Evolutionary conservation across 176 grass and related monocot species (phyloP), one percentile per base, ranked within the genome.

Genomic region (Phragmites australis): DNA sequence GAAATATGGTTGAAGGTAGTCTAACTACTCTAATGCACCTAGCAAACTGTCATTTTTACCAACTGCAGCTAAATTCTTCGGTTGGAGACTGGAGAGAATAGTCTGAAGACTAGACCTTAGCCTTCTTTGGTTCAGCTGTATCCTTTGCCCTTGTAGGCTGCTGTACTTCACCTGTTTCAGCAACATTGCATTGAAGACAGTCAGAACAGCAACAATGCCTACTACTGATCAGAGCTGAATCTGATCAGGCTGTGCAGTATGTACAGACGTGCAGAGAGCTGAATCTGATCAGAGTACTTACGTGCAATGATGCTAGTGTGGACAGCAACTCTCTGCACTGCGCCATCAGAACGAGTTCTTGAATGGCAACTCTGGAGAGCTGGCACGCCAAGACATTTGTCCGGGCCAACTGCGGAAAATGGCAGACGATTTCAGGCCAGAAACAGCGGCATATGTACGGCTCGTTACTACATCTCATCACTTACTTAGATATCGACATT

Each of bases 281-380:
- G n/a, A n/a, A n/a, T n/a, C n/a, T n/a, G n/a, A n/a, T n/a, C n/a
- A n/a, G n/a, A n/a, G n/a, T n/a, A 37, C 93, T 92, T 85, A 96
- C 88, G 64, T 96, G 87, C 65, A 90, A 88, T 83, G 79, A 76
- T 81, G 85, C 80, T 53, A 88, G 27, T 52, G 53, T 82, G n/a
- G 87, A 92, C 75, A 92, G 23, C 60, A 96, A 81, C 27, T 97
- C 87, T 78, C 83, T 88, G 53, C 81, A 90, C 44, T 88, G 82
- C 26, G 61, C 18, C 41, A 93, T 86, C 44, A 93, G 82, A 74
- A 66, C 47, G 11, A 46, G 83, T 77, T 93, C 93, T 57, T 77
- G 84, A 17, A 34, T 79, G 44, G 68, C 41, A 77, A 93, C 72
- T 82, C 50, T 72, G 68, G 93, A 76, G 23, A 92, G 82, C 52